Conservation (phyloP, 2,329 filamentous ascomycete species). For the Pseudocercospora fijiensis region DNA sequence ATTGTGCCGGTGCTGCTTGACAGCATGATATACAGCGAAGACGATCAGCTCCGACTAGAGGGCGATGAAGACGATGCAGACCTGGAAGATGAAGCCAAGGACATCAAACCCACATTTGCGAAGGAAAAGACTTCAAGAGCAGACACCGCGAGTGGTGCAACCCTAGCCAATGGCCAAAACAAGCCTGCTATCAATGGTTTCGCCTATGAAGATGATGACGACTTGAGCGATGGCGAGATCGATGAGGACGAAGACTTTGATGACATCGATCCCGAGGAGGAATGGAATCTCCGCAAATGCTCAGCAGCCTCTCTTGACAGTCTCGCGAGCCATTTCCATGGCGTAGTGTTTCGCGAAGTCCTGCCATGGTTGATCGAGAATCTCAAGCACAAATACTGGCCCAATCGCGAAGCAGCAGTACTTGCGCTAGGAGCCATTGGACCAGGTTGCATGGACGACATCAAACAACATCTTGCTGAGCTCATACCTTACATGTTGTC, state of each 20-base stretch:
- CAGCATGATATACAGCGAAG: conserved; percentile 94
- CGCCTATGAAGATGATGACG: conserved; percentile 60
- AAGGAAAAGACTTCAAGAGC: conserved; percentile 56
- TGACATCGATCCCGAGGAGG: conserved; percentile 76
- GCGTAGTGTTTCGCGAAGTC: conserved; percentile 84
- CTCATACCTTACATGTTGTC: conserved; percentile 87
- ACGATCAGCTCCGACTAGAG: conserved; percentile 83
- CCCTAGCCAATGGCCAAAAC: conserved; percentile 56
- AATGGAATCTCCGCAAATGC: conserved; percentile 95
- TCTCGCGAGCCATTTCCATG: conserved; percentile 85
- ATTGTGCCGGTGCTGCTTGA: conserved; percentile 89
- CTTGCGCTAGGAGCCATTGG: conserved; percentile 91
- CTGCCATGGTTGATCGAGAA: conserved; percentile 90
- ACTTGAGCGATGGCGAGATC: conserved; percentile 84
- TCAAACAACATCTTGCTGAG: conserved; percentile 85
- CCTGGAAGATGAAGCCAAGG: conserved; percentile 81
- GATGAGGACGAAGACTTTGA: conserved; percentile 72
- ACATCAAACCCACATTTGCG: conserved; percentile 90
- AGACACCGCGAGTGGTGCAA: conserved; percentile 53
- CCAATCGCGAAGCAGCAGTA: conserved; percentile 87
- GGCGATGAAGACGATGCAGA: conserved; percentile 73
- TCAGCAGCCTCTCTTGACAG: conserved; percentile 94
- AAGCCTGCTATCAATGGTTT: conserved; percentile 43
- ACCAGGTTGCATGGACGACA: conserved; percentile 86
- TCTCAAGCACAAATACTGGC: conserved; percentile 85